A percentile compares a stretch with the other conserved stretches of the same genome.
phyloP scores from a whole-genome alignment of 345 rosid species.

The Microcos paniculata region DNA sequence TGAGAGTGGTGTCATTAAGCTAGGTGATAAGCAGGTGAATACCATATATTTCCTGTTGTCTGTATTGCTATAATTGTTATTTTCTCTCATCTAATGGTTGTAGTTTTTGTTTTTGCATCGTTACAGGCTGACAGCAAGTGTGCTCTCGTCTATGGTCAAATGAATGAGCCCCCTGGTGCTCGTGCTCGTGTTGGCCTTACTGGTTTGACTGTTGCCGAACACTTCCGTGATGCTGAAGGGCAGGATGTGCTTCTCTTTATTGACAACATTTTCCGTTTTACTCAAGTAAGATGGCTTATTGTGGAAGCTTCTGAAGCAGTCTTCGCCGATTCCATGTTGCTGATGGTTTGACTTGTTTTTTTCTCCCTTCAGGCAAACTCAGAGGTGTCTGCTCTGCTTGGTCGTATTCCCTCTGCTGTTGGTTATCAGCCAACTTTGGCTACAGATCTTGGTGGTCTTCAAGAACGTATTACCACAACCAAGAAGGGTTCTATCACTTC shows the following conservation, averaged over 20 bases:
- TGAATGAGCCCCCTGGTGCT: constrained; percentile 99
- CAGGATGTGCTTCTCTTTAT: constrained; percentile 98
- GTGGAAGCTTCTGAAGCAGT: neutral
- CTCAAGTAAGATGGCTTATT: constrained; percentile 48
- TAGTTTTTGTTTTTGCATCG: neutral
- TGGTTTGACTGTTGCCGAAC: constrained; percentile 95
- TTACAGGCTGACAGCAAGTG: constrained; percentile 90
- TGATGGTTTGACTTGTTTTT: neutral
- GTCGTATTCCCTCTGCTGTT: constrained; percentile 99
- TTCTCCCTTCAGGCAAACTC: constrained; percentile 74
- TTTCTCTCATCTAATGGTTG: neutral
- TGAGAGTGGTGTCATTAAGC: constrained; percentile 99
- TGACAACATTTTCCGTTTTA: constrained; percentile 95
- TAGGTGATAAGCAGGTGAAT: constrained; percentile 88
- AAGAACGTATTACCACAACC: constrained; percentile 98
- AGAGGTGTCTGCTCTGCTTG: constrained; percentile 98
- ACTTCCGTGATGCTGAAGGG: constrained; percentile 98
- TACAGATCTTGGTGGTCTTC: constrained; percentile 99
- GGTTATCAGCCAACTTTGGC: constrained; percentile 99
- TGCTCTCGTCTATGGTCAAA: constrained; percentile 97
- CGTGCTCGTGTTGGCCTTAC: constrained; percentile 99
- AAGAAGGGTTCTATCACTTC: constrained; percentile 99
- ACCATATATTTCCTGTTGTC: neutral
- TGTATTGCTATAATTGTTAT: neutral
- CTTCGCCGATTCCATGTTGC: neutral